Evolutionary conservation across 1,139 yeast species (phyloP).

Genomic region (Schizosaccharomyces versatilis): DNA sequence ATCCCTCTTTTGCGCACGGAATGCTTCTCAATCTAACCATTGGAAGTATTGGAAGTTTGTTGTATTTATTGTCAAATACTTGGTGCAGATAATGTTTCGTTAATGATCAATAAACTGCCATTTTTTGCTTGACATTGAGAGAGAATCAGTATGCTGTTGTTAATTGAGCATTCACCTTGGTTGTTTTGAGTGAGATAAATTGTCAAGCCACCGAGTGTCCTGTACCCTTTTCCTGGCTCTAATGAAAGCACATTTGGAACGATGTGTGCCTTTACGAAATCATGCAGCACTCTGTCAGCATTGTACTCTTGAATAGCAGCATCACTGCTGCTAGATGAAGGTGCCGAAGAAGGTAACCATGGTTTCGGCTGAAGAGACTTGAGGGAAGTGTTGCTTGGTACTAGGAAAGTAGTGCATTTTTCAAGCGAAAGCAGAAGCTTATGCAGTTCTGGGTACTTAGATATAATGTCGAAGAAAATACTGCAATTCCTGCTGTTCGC

Average conservation of each 20-base stretch:
- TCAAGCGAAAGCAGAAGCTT: not conserved
- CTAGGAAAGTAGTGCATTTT: not conserved
- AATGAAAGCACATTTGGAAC: not conserved
- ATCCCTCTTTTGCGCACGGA: constrained; percentile 1
- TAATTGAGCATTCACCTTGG: not conserved
- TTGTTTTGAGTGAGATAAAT: not conserved
- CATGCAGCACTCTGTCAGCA: not conserved
- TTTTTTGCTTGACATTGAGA: not conserved
- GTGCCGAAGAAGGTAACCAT: not conserved
- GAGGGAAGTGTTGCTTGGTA: not conserved
- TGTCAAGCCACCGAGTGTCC: not conserved
- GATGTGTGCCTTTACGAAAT: not conserved
- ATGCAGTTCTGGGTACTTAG: not conserved
- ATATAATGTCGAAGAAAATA: not conserved
- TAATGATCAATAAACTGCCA: not conserved
- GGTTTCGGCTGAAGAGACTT: not conserved
- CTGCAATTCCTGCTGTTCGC: not conserved
- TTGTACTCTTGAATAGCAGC: not conserved
- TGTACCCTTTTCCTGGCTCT: not conserved
- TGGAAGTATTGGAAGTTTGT: constrained; percentile 2
- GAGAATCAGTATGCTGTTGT: not conserved
- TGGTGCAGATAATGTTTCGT: constrained; percentile 2
- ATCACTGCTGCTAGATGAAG: no score
- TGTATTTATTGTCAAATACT: not conserved
- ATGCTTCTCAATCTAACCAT: not conserved